Percentiles rank a stretch among this genome's conserved stretches.
Conservation (phyloP, 1,284 basidiomycete genomes). For the Ceratobasidium sp. region DNA sequence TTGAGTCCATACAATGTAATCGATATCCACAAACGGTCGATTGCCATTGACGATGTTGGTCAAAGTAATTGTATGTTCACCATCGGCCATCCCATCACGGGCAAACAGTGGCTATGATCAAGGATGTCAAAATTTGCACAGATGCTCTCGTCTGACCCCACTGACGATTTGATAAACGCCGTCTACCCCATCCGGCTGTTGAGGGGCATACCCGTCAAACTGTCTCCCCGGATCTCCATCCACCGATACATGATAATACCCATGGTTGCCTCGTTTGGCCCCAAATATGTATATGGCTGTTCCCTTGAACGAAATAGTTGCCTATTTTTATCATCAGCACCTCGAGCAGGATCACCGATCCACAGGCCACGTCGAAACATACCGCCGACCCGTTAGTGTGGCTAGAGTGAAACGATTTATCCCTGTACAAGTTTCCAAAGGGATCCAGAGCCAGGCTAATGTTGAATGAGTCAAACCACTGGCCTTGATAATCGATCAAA, state of each 20-base stretch:
- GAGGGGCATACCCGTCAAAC: conserved; percentile 11
- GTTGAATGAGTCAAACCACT: too few species aligned
- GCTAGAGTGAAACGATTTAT: too few species aligned
- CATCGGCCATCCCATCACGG: background rate
- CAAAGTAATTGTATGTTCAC: background rate
- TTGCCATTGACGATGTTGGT: background rate
- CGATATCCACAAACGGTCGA: conserved; percentile 7
- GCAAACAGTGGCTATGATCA: conserved; percentile 10
- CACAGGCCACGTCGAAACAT: too few species aligned
- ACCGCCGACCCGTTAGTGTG: too few species aligned
- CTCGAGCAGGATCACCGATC: too few species aligned
- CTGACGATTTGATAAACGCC: conserved; percentile 26
- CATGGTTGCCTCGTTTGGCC: conserved; percentile 3
- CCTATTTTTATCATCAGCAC: too few species aligned
- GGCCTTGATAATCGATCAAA: too few species aligned
- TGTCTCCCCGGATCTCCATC: background rate
- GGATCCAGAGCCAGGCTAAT: too few species aligned
- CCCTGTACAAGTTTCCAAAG: too few species aligned
- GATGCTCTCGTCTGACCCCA: too few species aligned
- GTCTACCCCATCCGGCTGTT: background rate
- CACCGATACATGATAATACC: background rate
- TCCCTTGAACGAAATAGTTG: too few species aligned
- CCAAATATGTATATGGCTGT: conserved; percentile 28
- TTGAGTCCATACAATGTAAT: conserved; percentile 17
- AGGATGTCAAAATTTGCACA: background rate